Evolutionary conservation across 1,284 basidiomycete species (phyloP), one percentile per base, ranked within the genome.

Genomic region (Peniophora sp.): DNA sequence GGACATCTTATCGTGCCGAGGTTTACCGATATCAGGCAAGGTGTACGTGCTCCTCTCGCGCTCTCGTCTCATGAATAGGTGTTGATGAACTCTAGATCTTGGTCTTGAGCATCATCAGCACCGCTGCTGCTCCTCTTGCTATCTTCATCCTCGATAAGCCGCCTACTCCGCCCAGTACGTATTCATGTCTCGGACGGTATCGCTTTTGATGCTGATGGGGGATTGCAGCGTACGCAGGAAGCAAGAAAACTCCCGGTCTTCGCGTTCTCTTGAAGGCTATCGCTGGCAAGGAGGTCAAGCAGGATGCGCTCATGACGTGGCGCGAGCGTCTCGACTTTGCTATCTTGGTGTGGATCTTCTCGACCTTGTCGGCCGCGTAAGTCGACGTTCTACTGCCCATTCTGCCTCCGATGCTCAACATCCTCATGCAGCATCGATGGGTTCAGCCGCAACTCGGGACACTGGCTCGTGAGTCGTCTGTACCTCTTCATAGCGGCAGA

Each of bases 81-180:
- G 24, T 20, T 15, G 3, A 48, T 9, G n/a, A 22, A 14, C 34
- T 8, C 1, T 55, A 89, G 87, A 72, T 91, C 41, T 68, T 90
- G 6, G 66, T 86, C 9, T 71, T 90, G 20, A 87, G 73, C 0
- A 83, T 89, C 52, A 75, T 88, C 14, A 78, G 75, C 15, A 83
- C 82, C 1, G 85, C 66, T 1, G 74, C 71, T 1, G 60, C 69
- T 2, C 86, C 85, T 0, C 67, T 73, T 23, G 70, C 76, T 2
- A 68, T 88, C 47, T 60, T 88, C 14, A 75, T 91, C 27, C 59
- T 69, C 1, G 68, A 68, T 35, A 68, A 70, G 1, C 88, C 88
- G 8, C 86, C 86, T 8, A 81, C 76, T 1, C 88, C 88, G 24
- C 88, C 88, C 0, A 89, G 88, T 91, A 64, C 51, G 76, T 57